Evolutionary conservation across 2,329 filamentous ascomycete species (phyloP), one percentile per base, ranked within the genome.

Genomic region (Hymenoscyphus scutula): DNA sequence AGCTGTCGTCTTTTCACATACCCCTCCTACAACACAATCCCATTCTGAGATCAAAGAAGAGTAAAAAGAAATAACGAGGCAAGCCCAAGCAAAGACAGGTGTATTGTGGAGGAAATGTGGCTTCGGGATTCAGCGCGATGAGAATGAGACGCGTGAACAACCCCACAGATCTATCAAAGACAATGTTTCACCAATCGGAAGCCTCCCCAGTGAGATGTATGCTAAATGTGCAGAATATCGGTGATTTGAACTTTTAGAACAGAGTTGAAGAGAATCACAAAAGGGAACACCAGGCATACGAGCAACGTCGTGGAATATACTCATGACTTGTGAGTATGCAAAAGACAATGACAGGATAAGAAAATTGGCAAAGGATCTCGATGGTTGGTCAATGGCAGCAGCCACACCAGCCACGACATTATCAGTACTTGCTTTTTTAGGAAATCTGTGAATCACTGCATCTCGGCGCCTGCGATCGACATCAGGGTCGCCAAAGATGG

Each of bases 331-430:
- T 48, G 41, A 48, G 41, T 48, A 48, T 48, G 7, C n/a, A 48
- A 13, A 48, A 48, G 41, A 48, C n/a, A 45, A 45, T 23, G n/a
- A n/a, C 15, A 41, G 38, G 13, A n/a, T n/a, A 41, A 17, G 37
- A 41, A n/a, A 7, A 45, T 34, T 34, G 32, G 3, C 32, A 34
- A 34, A 34, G n/a, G 32, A 34, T 34, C 41, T 48, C 19, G 8
- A 48, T 48, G 41, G 41, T 48, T 48, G 41, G n/a, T 48, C 41
- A 48, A 48, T 48, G 41, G 41, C 41, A 48, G 41, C 41, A 48
- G 41, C 41, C 41, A 48, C 41, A 48, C 5, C 19, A 48, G 41
- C 41, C 41, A 48, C 41, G 41, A 48, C 41, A 48, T 48, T 48
- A 11, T 48, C 19, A 25, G n/a, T 19, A 48, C 10, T 48, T 48